These are phyloP conservation scores for Neofusicoccum ribis DNA, from an alignment of 2,329 filamentous ascomycete species.

Conservation along the genomic window DNA sequence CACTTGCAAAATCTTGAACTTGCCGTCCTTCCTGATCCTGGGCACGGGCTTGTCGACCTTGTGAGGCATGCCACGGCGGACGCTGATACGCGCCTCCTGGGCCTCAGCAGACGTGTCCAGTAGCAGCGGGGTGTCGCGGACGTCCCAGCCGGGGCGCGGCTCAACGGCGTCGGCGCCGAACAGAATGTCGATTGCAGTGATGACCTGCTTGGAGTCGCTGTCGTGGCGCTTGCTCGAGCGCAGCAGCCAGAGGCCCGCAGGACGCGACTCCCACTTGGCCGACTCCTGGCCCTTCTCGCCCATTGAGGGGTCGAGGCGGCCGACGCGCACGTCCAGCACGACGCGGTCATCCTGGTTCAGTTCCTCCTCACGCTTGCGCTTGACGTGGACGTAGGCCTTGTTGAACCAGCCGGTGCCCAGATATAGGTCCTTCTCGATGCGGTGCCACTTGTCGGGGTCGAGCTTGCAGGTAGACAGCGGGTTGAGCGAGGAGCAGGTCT, in stretches of 20 bases:
- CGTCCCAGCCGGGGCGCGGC: slow-evolving; percentile 79
- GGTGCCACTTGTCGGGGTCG: slow-evolving; percentile 72
- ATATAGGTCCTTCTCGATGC: slow-evolving; percentile 86
- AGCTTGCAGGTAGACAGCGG: slow-evolving; percentile 73
- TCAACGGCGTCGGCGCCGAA: slow-evolving; percentile 92
- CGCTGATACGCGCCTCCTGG: slow-evolving; percentile 72
- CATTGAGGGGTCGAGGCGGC: slow-evolving; percentile 66
- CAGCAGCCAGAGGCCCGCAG: slow-evolving; percentile 79
- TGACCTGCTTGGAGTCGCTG: slow-evolving; percentile 70
- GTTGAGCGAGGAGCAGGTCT: slow-evolving; percentile 73
- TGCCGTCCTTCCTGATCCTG: slow-evolving; percentile 81
- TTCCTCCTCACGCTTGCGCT: slow-evolving; percentile 84
- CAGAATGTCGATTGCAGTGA: slow-evolving; percentile 82
- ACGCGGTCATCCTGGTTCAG: slow-evolving; percentile 72
- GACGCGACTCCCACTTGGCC: slow-evolving; percentile 74
- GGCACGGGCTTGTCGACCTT: slow-evolving; percentile 69
- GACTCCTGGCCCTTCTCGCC: slow-evolving; percentile 57
- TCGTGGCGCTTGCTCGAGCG: slow-evolving; percentile 70
- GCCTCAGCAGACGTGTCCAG: slow-evolving; percentile 63
- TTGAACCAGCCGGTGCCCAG: slow-evolving; percentile 72
- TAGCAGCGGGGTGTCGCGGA: slow-evolving; percentile 72
- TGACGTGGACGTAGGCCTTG: slow-evolving; percentile 78
- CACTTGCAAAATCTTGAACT: slow-evolving; percentile 96
- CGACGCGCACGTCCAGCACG: slow-evolving; percentile 75
- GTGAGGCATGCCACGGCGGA: slow-evolving; percentile 69